These are phyloP conservation scores for Colletotrichum theobromicola DNA, from an alignment of 2,329 filamentous ascomycete species.

Conservation along the genomic window DNA sequence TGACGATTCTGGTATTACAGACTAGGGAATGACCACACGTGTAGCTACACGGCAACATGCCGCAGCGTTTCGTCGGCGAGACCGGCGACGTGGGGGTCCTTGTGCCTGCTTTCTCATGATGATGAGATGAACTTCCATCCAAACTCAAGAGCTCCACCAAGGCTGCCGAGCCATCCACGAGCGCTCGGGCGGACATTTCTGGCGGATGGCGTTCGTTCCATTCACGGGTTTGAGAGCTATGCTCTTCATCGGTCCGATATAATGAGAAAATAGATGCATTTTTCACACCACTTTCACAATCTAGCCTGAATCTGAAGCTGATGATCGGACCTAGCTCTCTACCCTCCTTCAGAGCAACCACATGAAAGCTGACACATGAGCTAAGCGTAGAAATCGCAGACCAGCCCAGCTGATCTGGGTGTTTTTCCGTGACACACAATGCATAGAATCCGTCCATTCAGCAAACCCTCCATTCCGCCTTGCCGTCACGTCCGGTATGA, in stretches of 20 bases:
- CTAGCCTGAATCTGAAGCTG: neutral
- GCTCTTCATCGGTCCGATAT: neutral
- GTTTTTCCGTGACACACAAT: neutral
- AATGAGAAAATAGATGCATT: neutral
- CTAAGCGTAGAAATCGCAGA: neutral
- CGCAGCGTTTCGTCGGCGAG: neutral
- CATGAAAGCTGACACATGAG: neutral
- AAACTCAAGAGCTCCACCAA: neutral
- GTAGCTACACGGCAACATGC: neutral
- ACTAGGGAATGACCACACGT: neutral
- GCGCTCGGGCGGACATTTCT: neutral
- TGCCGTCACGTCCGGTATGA: neutral
- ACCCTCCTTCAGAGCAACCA: neutral
- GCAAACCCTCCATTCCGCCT: neutral
- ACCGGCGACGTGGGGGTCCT: neutral
- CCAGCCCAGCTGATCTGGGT: neutral
- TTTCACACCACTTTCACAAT: accelerated
- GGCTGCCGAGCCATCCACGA: neutral
- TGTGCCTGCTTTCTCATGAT: neutral
- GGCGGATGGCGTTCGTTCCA: neutral
- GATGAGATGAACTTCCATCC: neutral
- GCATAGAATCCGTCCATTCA: neutral
- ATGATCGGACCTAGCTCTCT: accelerated
- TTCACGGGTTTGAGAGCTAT: neutral
- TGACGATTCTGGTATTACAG: neutral